Evolutionary conservation across 2,329 filamentous ascomycete genomes (phyloP).

Genomic region (Clarireedia sp.): DNA sequence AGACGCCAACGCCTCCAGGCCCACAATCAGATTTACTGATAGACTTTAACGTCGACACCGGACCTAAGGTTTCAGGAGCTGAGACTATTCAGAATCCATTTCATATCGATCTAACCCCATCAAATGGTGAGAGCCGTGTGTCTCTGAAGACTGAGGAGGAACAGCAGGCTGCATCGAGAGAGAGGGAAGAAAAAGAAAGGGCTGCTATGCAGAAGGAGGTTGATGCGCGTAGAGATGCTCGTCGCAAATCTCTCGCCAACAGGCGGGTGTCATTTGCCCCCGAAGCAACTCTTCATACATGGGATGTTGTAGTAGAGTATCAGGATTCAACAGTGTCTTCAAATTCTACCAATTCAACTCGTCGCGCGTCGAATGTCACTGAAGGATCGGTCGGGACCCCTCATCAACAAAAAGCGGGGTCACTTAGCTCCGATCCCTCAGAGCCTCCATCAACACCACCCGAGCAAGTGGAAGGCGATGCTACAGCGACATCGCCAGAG

Average conservation of each 20-base stretch:
- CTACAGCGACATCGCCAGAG: slow-evolving; percentile 51
- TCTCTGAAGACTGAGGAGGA: slow-evolving; percentile 62
- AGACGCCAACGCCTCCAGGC: slow-evolving; percentile 16
- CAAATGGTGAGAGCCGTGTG: slow-evolving; percentile 41
- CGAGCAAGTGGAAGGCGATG: slow-evolving; percentile 53
- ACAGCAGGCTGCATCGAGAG: slow-evolving; percentile 59
- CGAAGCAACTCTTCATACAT: slow-evolving; percentile 93
- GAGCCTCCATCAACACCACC: slow-evolving; percentile 56
- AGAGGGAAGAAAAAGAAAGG: slow-evolving; percentile 60
- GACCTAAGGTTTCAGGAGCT: slow-evolving; percentile 25
- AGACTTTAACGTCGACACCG: slow-evolving; percentile 22
- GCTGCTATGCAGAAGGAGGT: slow-evolving; percentile 52
- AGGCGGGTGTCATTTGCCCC: slow-evolving; percentile 94
- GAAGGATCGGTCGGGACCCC: slow-evolving; percentile 18
- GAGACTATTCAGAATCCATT: slow-evolving; percentile 42
- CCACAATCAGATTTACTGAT: slow-evolving; percentile 21
- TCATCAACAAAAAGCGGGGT: slow-evolving; percentile 23
- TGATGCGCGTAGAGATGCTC: slow-evolving; percentile 70
- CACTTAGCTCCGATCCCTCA: slow-evolving; percentile 38
- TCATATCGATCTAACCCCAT: slow-evolving; percentile 33
- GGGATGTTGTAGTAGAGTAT: slow-evolving; percentile 80
- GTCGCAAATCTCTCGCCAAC: slow-evolving; percentile 87
- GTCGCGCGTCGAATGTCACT: slow-evolving; percentile 57
- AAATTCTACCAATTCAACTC: slow-evolving; percentile 64
- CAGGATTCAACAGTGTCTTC: slow-evolving; percentile 78